Evolutionary conservation across 2,329 filamentous ascomycete genomes (phyloP).

Genomic region (Ceratocystis ficicola): DNA sequence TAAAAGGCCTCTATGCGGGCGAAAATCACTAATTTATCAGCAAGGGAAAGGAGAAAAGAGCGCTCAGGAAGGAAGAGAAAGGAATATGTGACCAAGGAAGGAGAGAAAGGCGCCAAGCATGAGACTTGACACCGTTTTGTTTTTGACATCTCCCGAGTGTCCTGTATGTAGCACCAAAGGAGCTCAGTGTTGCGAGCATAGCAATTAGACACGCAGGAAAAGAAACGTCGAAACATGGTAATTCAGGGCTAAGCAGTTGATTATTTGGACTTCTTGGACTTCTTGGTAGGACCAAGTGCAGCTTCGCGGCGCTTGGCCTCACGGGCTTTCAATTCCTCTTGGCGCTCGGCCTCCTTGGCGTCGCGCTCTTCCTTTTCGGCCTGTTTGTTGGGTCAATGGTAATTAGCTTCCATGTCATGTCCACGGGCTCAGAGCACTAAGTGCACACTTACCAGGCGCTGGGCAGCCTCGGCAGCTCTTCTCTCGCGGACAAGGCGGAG

Average conservation of each 20-base stretch:
- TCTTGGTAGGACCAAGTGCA: conserved; percentile 40
- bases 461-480: conserved; percentile 67
- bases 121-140: not conserved
- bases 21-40: not conserved
- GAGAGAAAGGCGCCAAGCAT: not conserved
- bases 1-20: not conserved
- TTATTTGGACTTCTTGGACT: conserved; percentile 30
- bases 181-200: not conserved
- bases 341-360: conserved; percentile 38
- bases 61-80: not conserved
- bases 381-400: conserved; percentile 27
- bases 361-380: conserved; percentile 48
- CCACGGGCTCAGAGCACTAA: too few species aligned
- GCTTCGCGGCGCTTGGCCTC: conserved; percentile 46
- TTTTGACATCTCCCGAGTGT: not conserved
- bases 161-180: not conserved
- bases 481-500: conserved; percentile 73
- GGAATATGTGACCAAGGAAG: not conserved
- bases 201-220: not conserved
- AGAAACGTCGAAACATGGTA: not conserved
- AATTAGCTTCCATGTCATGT: too few species aligned
- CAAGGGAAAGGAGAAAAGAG: not conserved
- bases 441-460: conserved; percentile 54
- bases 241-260: not conserved
- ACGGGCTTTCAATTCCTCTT: conserved; percentile 41